These are phyloP conservation scores for Cercospora zeae-maydis DNA, from an alignment of 2,329 filamentous ascomycete genomes.

Conservation along the genomic window DNA sequence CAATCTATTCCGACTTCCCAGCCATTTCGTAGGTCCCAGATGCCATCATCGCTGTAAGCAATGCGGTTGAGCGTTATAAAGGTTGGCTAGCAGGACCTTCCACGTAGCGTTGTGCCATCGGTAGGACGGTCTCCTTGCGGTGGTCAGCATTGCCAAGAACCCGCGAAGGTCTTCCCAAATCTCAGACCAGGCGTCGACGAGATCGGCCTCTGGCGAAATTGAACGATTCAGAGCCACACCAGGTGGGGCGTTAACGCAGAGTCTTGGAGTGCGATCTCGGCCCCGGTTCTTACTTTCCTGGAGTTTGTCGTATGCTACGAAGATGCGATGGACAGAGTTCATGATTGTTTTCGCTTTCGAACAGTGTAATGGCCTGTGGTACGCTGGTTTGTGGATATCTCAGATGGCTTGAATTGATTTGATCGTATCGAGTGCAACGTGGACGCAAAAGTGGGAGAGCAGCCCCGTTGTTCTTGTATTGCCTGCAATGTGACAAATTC, in stretches of 20 bases:
- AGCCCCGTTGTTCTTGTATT: not conserved
- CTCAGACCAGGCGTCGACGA: not conserved
- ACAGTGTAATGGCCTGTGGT: not conserved
- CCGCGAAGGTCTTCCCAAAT: not conserved
- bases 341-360: not conserved
- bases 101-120: not conserved
- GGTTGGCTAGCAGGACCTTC: not conserved
- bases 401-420: not conserved
- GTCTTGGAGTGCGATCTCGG: not conserved
- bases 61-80: not conserved
- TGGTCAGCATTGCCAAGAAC: not conserved
- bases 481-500: not conserved
- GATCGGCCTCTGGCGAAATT: not conserved
- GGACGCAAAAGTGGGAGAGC: not conserved
- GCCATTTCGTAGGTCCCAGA: no score
- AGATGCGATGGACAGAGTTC: not conserved
- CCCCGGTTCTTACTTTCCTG: not conserved
- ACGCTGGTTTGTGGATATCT: not conserved
- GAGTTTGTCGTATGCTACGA: not conserved
- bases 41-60: not conserved
- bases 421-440: not conserved
- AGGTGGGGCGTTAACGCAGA: not conserved
- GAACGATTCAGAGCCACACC: not conserved
- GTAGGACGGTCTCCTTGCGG: not conserved
- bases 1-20: no score